Base-by-base conservation (phyloP, 2,329 filamentous ascomycete species). In the Diaporthe vaccinii region DNA sequence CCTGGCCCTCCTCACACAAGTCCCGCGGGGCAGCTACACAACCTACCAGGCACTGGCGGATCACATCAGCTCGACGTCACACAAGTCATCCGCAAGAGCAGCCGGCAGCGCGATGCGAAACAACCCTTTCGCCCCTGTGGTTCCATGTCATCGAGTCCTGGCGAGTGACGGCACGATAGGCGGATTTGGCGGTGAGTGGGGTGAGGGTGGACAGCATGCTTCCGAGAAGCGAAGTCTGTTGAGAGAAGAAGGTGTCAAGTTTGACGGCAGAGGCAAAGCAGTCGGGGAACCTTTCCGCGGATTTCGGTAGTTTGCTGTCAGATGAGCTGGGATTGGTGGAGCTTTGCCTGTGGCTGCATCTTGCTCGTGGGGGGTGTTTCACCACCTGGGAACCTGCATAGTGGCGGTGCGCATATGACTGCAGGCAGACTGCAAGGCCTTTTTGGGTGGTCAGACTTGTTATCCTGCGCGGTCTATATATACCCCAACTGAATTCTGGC, bases 31-130 rank as follows among this genome's bases (percentile, higher is more conserved):
- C 10, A 34, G n/a, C 34, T 55, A 55, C 34, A 55, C 65, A 28
- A 55, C 65, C 34, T 55, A 69, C 10, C 65, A 55, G 49, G 65
- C 49, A 14, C 49, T 69, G 15, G 46, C 65, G 22, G 31, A 69
- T n/a, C 49, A 69, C n/a, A 31, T 55, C 15, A 41, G 65, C 34
- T n/a, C 3, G 65, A 55, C n/a, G 31, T 69, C 49, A 8, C 65
- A 69, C 22, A 39, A 51, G 49, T 41, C 65, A 36, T 69, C 65
- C n/a, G 65, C 49, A 1, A 39, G 65, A 9, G 65, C 65, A 28
- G 65, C 55, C 31, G 49, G 65, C n/a, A 55, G 34, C n/a, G 65
- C 65, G 34, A 69, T 69, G 65, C 65, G 65, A 55, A 69, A 55
- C 17, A 69, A 69, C 5, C 49, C 65, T 1, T 55, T 69, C n/a